phyloP scores from a whole-genome alignment of 345 rosid genomes.

The Eucalyptus pumila region DNA sequence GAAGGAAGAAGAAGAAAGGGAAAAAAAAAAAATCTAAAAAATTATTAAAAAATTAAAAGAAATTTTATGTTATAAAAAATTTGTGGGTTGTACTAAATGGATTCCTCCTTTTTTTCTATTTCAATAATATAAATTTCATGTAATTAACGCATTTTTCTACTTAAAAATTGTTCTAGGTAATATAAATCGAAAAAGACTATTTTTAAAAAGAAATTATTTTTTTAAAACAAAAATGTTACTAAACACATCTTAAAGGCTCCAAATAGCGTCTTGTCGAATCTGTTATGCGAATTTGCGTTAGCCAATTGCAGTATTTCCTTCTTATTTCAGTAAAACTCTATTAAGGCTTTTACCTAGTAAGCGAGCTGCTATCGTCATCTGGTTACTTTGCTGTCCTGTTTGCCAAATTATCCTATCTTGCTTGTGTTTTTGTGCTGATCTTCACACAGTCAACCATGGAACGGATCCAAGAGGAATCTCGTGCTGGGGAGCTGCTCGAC shows the following conservation, averaged over 20 bases:
- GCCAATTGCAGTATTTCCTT: background rate
- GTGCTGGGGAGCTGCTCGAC: background rate
- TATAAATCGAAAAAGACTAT: rapidly evolving
- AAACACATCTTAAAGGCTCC: background rate
- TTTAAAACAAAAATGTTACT: no score
- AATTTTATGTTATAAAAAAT: no score
- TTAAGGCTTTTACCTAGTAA: background rate
- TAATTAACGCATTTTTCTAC: no score
- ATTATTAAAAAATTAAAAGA: no score
- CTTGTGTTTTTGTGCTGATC: background rate
- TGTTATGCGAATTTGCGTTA: background rate
- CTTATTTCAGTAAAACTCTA: background rate
- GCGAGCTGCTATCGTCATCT: background rate
- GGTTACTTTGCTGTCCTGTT: background rate
- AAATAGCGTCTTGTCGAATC: background rate
- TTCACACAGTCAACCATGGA: background rate
- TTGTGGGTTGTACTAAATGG: rapidly evolving
- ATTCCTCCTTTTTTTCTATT: no score
- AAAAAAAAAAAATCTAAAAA: no score
- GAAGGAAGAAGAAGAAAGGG: no score
- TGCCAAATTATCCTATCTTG: background rate
- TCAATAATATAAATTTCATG: rapidly evolving
- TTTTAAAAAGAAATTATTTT: no score
- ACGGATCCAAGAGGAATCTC: background rate
- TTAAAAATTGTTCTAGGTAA: rapidly evolving